phyloP scores from a whole-genome alignment of 345 rosid species.

The Durio zibethinus region DNA sequence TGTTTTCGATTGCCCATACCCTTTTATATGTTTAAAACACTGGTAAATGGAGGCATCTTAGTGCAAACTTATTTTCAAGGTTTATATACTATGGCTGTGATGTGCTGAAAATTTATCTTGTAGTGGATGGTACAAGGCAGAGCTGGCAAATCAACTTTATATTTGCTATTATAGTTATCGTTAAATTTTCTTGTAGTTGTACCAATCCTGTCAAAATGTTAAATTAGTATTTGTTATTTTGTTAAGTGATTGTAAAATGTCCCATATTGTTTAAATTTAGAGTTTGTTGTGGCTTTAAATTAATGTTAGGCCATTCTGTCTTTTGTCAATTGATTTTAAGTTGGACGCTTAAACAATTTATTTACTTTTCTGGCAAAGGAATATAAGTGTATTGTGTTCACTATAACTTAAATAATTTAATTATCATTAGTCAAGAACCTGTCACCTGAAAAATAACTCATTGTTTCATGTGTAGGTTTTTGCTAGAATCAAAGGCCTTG shows the following conservation, averaged over 20 bases:
- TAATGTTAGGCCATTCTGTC: neutral
- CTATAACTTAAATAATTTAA: neutral
- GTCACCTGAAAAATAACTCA: neutral
- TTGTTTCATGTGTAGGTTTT: slow-evolving; percentile 46
- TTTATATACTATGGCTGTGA: neutral
- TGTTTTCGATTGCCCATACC: neutral
- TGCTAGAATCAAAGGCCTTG: slow-evolving; percentile 68
- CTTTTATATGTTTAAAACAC: neutral
- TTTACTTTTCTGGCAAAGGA: neutral
- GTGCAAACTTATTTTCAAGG: neutral
- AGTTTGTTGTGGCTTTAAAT: neutral
- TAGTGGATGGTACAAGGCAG: neutral
- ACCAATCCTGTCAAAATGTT: neutral
- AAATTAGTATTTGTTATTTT: neutral
- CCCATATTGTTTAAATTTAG: neutral
- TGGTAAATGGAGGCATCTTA: neutral
- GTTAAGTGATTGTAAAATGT: neutral
- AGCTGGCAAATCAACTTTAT: neutral
- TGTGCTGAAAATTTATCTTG: neutral
- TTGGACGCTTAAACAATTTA: neutral
- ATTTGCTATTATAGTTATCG: neutral
- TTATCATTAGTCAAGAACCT: neutral
- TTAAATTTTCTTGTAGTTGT: neutral
- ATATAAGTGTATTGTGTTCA: neutral
- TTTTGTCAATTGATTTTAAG: neutral